Evolutionary conservation across 2,329 filamentous ascomycete species (phyloP).

Genomic region (Zymoseptoria tritici): DNA sequence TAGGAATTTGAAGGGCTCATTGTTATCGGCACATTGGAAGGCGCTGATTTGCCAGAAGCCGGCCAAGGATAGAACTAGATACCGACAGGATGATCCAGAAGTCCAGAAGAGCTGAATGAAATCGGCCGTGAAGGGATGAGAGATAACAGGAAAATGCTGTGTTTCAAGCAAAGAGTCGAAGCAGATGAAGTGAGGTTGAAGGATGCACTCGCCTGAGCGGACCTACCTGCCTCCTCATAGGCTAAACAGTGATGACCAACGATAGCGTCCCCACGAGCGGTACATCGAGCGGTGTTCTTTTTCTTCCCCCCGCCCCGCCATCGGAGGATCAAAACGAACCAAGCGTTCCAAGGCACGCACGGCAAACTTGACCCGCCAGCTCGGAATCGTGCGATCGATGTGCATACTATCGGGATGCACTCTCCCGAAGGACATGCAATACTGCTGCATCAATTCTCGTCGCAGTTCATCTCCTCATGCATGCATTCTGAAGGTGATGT

Average conservation of each 20-base stretch:
- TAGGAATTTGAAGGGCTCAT: neutral
- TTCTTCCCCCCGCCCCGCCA: neutral
- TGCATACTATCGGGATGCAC: neutral
- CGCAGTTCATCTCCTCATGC: neutral
- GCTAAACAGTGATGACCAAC: neutral
- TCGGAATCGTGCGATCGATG: neutral
- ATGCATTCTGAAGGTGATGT: neutral
- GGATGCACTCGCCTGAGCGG: neutral
- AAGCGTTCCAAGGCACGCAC: neutral
- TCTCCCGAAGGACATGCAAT: neutral
- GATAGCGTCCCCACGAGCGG: neutral
- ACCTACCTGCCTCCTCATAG: neutral
- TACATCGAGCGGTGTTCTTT: neutral
- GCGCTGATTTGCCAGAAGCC: neutral
- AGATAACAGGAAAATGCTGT: neutral
- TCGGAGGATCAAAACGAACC: neutral
- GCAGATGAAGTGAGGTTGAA: neutral
- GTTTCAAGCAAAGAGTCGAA: neutral
- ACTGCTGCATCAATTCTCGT: neutral
- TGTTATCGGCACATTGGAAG: neutral
- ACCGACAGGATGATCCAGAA: neutral
- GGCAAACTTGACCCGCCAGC: neutral
- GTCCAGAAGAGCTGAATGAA: neutral
- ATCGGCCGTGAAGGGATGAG: neutral
- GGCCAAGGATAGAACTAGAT: neutral